Evolutionary conservation across 768 basidiomycete species (phyloP).

Genomic region (Rhizopogon roseolus): DNA sequence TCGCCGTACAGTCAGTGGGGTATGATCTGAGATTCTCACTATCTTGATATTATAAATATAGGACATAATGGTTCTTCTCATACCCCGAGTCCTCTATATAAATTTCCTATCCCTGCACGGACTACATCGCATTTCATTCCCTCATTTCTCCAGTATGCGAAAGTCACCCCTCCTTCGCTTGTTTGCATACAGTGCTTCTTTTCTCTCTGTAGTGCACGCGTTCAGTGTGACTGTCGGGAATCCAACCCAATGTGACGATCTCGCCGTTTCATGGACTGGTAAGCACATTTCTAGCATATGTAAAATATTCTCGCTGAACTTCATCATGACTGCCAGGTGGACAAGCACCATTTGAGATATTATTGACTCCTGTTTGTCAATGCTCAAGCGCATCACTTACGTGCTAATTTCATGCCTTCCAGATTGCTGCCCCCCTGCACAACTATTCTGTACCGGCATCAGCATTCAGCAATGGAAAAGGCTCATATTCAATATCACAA

Average conservation of each 20-base stretch:
- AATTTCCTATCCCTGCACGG: neutral
- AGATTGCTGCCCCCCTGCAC: too few species aligned
- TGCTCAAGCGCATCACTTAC: conserved; percentile 2
- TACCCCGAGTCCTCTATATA: neutral
- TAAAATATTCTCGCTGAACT: too few species aligned
- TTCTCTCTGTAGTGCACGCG: conserved; percentile 15
- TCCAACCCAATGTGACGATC: conserved; percentile 56
- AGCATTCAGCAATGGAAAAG: conserved; percentile 48
- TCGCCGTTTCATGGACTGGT: conserved; percentile 62
- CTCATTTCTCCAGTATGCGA: conserved; percentile 17
- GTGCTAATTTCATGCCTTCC: too few species aligned
- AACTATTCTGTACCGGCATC: conserved; percentile 51
- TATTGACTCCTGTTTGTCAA: conserved; percentile 45
- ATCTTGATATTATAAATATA: neutral
- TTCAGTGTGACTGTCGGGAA: conserved; percentile 47
- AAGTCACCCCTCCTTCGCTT: conserved; percentile 18
- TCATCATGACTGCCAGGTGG: conserved; percentile 39
- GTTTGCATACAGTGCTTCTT: conserved; percentile 16
- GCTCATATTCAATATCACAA: conserved; percentile 41
- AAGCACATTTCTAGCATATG: conserved; percentile 8
- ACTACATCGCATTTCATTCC: neutral
- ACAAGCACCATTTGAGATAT: conserved; percentile 42
- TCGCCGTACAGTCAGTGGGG: too few species aligned
- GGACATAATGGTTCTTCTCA: too few species aligned
- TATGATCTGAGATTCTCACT: neutral